Evolutionary conservation across 176 grass and related monocot genomes (phyloP).

Genomic region (Chloris gayana): DNA sequence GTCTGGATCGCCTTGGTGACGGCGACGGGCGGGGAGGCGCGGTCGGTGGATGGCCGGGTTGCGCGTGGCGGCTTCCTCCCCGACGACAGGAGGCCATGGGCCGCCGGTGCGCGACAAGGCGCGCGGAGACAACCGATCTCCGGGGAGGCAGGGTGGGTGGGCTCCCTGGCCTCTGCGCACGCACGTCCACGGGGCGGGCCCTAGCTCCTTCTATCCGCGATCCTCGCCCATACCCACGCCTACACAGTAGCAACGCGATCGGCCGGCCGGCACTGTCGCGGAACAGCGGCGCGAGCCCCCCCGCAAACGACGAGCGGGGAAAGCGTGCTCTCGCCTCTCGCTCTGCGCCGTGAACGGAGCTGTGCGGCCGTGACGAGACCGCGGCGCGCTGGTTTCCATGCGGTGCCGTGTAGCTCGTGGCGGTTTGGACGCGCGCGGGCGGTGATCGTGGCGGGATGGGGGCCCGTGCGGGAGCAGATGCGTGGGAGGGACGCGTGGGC

Average conservation of each 20-base stretch:
- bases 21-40: neutral
- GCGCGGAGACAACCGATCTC: conserved; percentile 29
- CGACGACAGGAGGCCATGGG: conserved; percentile 38
- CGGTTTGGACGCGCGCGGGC: neutral
- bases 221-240: neutral
- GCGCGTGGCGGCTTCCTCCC: conserved; percentile 40
- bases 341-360: neutral
- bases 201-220: neutral
- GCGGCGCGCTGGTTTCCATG: neutral
- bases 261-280: neutral
- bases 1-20: conserved; percentile 4
- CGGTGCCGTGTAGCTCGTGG: neutral
- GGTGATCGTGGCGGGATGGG: too few relatives aligned
- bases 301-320: conserved; percentile 20
- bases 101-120: conserved; percentile 24
- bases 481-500: conserved; percentile 4
- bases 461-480: neutral
- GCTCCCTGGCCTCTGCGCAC: neutral
- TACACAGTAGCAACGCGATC: too few relatives aligned
- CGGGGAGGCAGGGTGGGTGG: neutral
- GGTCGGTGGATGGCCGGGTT: conserved; percentile 1
- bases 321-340: neutral
- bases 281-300: conserved; percentile 15
- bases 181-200: neutral
- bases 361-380: neutral